These are phyloP conservation scores for Leucosporidium yakuticum DNA, from an alignment of 768 basidiomycete genomes.

Conservation along the genomic window DNA sequence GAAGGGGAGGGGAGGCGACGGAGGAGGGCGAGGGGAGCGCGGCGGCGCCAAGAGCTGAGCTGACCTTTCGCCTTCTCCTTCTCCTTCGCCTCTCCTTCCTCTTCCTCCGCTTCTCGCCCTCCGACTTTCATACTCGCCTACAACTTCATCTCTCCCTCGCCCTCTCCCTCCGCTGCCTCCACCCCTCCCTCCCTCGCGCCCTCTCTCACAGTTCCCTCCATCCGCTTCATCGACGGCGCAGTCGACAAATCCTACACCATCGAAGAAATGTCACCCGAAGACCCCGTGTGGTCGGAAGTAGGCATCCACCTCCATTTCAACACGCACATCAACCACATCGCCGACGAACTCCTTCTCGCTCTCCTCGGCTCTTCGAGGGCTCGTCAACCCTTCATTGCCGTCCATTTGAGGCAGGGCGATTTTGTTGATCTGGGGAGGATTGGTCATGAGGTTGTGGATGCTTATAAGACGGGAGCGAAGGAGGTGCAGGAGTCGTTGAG, in stretches of 20 bases:
- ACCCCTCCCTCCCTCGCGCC: too few species aligned
- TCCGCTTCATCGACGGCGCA: conserved; percentile 22
- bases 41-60: too few species aligned
- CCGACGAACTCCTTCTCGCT: conserved; percentile 27
- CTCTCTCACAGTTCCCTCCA: conserved; percentile 11
- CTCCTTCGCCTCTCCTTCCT: too few species aligned
- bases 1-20: too few species aligned
- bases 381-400: conserved; percentile 21
- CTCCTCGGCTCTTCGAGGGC: conserved; percentile 19
- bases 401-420: conserved; percentile 28
- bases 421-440: conserved; percentile 19
- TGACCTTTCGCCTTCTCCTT: too few species aligned
- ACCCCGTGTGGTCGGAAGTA: conserved; percentile 26
- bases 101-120: too few species aligned
- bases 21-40: too few species aligned
- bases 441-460: conserved; percentile 10
- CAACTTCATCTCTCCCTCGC: too few species aligned
- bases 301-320: conserved; percentile 22
- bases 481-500: conserved; percentile 10
- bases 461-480: conserved; percentile 14
- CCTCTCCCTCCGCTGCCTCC: too few species aligned
- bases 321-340: conserved; percentile 25
- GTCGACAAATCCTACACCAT: conserved; percentile 23
- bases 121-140: too few species aligned
- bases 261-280: conserved; percentile 28